Evolutionary conservation across 108 stramenopile species (phyloP), one percentile per base, ranked within the genome.

Genomic region (Tribonema minus): DNA sequence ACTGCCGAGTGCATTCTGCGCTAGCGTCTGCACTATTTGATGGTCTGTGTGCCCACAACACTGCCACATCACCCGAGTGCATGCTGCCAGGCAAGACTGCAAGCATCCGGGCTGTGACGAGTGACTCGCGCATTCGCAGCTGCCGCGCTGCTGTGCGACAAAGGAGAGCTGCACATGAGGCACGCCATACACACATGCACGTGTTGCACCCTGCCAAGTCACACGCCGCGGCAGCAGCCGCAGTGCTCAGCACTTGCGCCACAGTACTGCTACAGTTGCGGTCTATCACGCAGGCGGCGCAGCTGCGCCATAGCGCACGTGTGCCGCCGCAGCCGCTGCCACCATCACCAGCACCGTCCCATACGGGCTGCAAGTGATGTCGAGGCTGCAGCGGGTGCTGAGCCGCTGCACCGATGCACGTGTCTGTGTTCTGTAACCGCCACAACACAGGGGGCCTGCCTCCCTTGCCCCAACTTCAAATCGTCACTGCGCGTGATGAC

Each of bases 261-360:
- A 73, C 28, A 87, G 91, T 9, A n/a, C 89, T 83, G 9, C 67
- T 97, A 61, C 94, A 96, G 60, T 91, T 97, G 32, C 87, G 93
- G 28, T 91, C 92, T 37, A 96, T 99, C 9, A 97, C 98, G 91
- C 39, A 88, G 98, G 6, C 90, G 98, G 25, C 84, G 96, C 34
- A 98, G 97, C 88, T 97, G 97, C 58, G 98, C 98, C 27, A 91
- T 99, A 58, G 97, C 97, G 7, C 78, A 96, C 6, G 95, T 95
- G 30, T 92, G 91, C 76, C 85, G 97, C 34, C 81, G 73, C 65
- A 66, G 67, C 12, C n/a, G n/a, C n/a, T n/a, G n/a, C n/a, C n/a
- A n/a, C n/a, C n/a, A n/a, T n/a, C n/a, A n/a, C n/a, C n/a, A n/a
- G n/a, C n/a, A n/a, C n/a, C n/a, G n/a, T n/a, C n/a, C n/a, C n/a